A percentile compares a stretch with the other conserved stretches of the same genome.
Evolutionary conservation across 495 filamentous ascomycete genomes (phyloP).

Genomic region (Pyrenopolyporus hunteri): DNA sequence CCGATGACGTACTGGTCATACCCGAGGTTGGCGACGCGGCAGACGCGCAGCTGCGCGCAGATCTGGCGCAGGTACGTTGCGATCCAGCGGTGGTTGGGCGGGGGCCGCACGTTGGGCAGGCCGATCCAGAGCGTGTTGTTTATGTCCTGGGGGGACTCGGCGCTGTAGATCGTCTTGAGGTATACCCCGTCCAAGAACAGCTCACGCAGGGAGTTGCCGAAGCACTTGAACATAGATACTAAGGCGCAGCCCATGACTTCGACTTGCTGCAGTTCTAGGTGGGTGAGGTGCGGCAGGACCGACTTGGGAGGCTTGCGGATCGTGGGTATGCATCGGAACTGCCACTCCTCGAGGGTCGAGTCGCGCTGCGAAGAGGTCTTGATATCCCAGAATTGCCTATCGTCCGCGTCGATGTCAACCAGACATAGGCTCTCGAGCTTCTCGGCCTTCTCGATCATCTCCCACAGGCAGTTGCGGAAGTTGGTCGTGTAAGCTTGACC

Average conservation of each 20-base stretch:
- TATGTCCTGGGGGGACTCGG: constrained; percentile 10
- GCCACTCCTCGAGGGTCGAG: constrained; percentile 27
- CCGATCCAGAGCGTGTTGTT: constrained; percentile 38
- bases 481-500: constrained; percentile 8
- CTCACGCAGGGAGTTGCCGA: constrained; percentile 29
- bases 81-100: constrained; percentile 26
- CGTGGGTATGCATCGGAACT: constrained; percentile 22
- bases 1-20: constrained; percentile 29
- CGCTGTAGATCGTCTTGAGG: constrained; percentile 29
- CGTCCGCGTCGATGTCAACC: constrained; percentile 28
- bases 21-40: constrained; percentile 30
- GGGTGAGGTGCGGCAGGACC: constrained; percentile 27
- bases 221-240: constrained; percentile 7
- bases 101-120: constrained; percentile 30
- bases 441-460: constrained; percentile 33
- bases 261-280: constrained; percentile 36
- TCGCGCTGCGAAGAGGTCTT: constrained; percentile 20
- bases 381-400: constrained; percentile 6
- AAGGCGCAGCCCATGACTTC: constrained; percentile 27
- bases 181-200: constrained; percentile 37
- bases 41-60: constrained; percentile 23
- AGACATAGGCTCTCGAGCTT: constrained; percentile 36
- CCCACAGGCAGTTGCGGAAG: constrained; percentile 36
- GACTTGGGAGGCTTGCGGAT: constrained; percentile 22
- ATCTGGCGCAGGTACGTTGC: constrained; percentile 32